Base-by-base conservation (phyloP, 805 yeast species). In the Cyberlindnera meyerae region DNA sequence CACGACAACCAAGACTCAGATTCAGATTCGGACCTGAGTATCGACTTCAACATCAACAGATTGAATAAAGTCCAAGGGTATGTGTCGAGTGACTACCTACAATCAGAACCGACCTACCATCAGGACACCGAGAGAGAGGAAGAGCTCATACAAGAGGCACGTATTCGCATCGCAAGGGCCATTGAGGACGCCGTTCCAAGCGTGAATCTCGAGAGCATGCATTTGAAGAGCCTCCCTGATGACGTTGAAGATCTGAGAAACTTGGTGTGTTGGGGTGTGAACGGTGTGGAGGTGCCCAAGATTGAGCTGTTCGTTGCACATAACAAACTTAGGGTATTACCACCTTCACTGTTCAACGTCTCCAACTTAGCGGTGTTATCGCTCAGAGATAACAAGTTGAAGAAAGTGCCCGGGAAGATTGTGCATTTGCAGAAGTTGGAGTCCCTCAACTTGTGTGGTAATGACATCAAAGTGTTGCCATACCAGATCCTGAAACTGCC, bases 201-300 rank as follows among this genome's bases (percentile, higher is more conserved):
- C n/a, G 59, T 78, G 3, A 57, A 67, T 37, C 48, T 78, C 18
- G 81, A 76, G 35, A 57, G 66, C 12, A 50, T 75, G 55, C 67
- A 64, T 0, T 55, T 78, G 27, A 61, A 58, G 9, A 67, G 67
- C 6, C 53, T 78, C 4, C 83, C 85, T 1, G 76, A 73, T 34
- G 80, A 76, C 44, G 64, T 78, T 20, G 68, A 68, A 34, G 85
- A 78, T 50, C 58, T 78, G 44, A 67, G 73, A 47, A 66, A 76
- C 37, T 54, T 76, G 47, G 77, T 76, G n/a, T 66, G 68, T 38
- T 67, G 65, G 43, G 61, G 57, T 5, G 42, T 48, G 1, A 45
- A 47, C 8, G 65, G 63, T 0, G 52, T 66, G 5, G 51, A 52
- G n/a, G 50, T 54, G 17, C 68, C 72, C 1, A 34, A 47, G 6